These are phyloP conservation scores for Triangularia verruculosa DNA, from an alignment of 2,329 filamentous ascomycete genomes.

Conservation along the genomic window DNA sequence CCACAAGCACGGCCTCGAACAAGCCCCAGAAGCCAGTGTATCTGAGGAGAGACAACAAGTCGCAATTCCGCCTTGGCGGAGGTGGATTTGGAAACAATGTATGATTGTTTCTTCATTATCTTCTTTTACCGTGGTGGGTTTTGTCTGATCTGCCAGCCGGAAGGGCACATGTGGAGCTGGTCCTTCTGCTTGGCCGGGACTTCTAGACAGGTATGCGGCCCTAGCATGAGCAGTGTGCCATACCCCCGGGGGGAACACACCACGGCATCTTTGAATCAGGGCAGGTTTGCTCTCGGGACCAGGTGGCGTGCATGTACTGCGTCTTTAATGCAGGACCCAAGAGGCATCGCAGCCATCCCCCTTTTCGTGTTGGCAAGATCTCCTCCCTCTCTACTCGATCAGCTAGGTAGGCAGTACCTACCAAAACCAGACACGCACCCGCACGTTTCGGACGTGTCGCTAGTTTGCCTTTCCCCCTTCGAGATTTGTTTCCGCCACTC, in stretches of 20 bases:
- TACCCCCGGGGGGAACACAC: neutral
- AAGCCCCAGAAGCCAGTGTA: neutral
- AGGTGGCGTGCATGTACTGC: neutral
- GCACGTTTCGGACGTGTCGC: neutral
- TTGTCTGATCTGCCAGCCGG: neutral
- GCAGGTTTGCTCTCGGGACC: neutral
- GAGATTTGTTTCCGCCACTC: neutral
- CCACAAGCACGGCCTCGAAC: neutral
- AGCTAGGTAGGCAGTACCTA: neutral
- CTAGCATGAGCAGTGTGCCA: neutral
- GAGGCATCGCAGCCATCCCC: neutral
- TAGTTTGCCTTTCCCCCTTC: neutral
- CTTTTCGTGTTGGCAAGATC: constrained; percentile 1
- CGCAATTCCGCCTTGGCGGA: constrained; percentile 7
- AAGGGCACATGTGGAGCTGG: neutral
- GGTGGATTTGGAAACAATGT: neutral
- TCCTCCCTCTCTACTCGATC: neutral
- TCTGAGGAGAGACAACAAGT: constrained; percentile 5
- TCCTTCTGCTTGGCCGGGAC: neutral
- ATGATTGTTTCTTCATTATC: neutral
- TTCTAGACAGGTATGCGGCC: neutral
- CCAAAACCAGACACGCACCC: constrained; percentile 4
- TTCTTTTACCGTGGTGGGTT: neutral
- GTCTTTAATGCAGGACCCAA: neutral
- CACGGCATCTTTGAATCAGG: neutral